These are phyloP conservation scores for Picocystis salinarum DNA, from an alignment of 139 green algal genomes.

Conservation along the genomic window DNA sequence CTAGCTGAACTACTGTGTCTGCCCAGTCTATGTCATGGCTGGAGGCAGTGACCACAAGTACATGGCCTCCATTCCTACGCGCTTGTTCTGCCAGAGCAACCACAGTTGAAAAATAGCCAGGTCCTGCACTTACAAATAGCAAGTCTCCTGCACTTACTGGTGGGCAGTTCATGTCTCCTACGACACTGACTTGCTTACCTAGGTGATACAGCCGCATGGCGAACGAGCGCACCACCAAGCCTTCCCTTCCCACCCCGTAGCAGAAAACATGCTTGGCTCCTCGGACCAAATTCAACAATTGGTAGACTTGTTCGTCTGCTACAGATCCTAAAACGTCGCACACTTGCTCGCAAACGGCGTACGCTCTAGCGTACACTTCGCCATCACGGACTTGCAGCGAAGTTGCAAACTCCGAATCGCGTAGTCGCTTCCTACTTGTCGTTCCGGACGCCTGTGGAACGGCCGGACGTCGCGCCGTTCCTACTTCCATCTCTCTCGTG, in stretches of 20 bases:
- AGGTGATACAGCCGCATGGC: conserved; percentile 11
- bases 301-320: too few species aligned
- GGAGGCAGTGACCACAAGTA: too few species aligned
- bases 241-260: conserved; percentile 14
- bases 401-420: neutral
- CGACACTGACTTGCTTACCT: conserved; percentile 9
- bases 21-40: too few species aligned
- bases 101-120: conserved; percentile 11
- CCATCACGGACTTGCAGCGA: neutral
- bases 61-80: too few species aligned
- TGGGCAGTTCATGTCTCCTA: conserved; percentile 11
- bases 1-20: too few species aligned
- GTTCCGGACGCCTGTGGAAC: neutral
- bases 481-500: neutral
- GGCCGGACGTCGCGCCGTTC: neutral
- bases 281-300: too few species aligned
- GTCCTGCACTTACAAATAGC: conserved; percentile 9
- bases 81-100: too few species aligned
- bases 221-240: conserved; percentile 11
- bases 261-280: conserved; percentile 10
- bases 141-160: conserved; percentile 8
- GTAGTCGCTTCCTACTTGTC: neutral
- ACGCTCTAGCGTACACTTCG: neutral
- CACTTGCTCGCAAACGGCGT: neutral
- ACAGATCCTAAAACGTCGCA: conserved; percentile 4